phyloP scores from a whole-genome alignment of 129 eudicot genomes.

The Arctium minus region DNA sequence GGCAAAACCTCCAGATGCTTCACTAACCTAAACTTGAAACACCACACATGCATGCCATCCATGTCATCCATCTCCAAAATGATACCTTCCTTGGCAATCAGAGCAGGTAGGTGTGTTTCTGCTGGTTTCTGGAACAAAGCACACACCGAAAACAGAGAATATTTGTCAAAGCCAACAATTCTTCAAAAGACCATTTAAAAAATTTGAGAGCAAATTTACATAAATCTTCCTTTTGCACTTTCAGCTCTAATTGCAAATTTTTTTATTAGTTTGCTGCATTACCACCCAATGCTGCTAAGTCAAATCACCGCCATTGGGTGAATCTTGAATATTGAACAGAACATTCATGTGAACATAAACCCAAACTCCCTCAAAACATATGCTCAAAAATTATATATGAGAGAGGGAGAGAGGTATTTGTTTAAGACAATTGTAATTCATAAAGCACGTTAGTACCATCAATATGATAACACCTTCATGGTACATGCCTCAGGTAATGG shows the following conservation, averaged over 20 bases:
- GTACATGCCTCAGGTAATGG: not conserved
- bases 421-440: no score
- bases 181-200: not conserved
- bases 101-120: constrained; percentile 59
- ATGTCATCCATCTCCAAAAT: constrained; percentile 69
- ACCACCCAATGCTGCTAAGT: not conserved
- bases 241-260: not conserved
- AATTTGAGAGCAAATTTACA: not conserved
- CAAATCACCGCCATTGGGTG: not conserved
- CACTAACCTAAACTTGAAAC: constrained; percentile 75
- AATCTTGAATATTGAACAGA: not conserved
- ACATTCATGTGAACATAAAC: not conserved
- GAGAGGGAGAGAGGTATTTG: no score
- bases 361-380: not conserved
- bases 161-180: constrained; percentile 5
- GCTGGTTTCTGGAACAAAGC: constrained; percentile 68
- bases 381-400: not conserved
- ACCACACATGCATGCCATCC: constrained; percentile 83
- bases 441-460: no score
- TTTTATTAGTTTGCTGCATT: no score
- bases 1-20: not conserved
- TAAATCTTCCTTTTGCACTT: not conserved
- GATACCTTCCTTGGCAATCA: constrained; percentile 69
- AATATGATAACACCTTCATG: not conserved
- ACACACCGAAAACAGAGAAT: not conserved